phyloP scores from a whole-genome alignment of 208 protist species.

The Trypanosoma mega region DNA sequence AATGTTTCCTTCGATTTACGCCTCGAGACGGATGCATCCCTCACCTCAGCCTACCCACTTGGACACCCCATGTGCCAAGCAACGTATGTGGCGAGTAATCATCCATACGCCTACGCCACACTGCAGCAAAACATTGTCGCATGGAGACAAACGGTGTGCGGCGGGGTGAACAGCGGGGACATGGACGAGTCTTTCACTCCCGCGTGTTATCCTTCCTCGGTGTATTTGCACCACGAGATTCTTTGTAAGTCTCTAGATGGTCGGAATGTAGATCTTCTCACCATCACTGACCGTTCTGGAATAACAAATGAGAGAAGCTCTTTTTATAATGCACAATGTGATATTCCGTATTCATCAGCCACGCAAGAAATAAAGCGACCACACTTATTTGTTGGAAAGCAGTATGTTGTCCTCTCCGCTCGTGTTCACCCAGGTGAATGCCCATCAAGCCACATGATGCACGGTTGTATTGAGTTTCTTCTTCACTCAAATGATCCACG shows the following conservation, averaged over 20 bases:
- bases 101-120: slow-evolving; percentile 86
- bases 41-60: slow-evolving; percentile 34
- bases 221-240: slow-evolving; percentile 89
- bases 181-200: not conserved
- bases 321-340: slow-evolving; percentile 39
- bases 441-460: slow-evolving; percentile 91
- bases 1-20: slow-evolving; percentile 79
- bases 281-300: slow-evolving; percentile 71
- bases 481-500: slow-evolving; percentile 61
- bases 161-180: slow-evolving; percentile 2
- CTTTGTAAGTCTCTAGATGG: slow-evolving; percentile 84
- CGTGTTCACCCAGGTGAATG: slow-evolving; percentile 94
- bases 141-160: slow-evolving; percentile 45
- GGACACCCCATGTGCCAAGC: slow-evolving; percentile 53
- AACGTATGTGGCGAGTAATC: slow-evolving; percentile 91
- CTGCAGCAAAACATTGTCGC: slow-evolving; percentile 58
- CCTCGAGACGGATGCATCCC: slow-evolving; percentile 55
- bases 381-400: slow-evolving; percentile 60
- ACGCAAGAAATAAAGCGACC: slow-evolving; percentile 47
- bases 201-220: slow-evolving; percentile 6
- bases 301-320: slow-evolving; percentile 36
- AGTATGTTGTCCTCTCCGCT: slow-evolving; percentile 80
- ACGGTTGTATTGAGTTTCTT: slow-evolving; percentile 92
- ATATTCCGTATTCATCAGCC: slow-evolving; percentile 68
- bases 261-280: slow-evolving; percentile 83